A percentile compares a stretch with the other conserved stretches of the same genome.
Evolutionary conservation across 176 grass and related monocot species (phyloP).

Genomic region (Leersia perrieri): DNA sequence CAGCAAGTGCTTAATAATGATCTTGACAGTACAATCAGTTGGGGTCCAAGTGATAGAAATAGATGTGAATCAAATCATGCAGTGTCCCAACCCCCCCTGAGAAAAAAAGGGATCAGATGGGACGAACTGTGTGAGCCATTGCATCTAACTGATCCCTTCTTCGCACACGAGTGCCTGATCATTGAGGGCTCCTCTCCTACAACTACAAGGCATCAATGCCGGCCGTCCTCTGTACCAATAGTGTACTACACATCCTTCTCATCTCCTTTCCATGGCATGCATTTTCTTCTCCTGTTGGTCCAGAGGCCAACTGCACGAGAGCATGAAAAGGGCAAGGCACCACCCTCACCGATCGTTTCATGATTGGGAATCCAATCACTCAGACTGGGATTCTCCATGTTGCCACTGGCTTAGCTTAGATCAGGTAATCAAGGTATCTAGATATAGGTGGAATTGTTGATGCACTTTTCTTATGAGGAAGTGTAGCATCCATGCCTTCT

Average conservation of each 20-base stretch:
- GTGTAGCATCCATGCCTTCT: neutral
- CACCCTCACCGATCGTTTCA: neutral
- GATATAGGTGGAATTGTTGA: neutral
- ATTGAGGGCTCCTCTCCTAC: constrained; percentile 44
- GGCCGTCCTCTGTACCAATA: neutral
- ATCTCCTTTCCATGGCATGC: neutral
- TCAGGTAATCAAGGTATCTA: neutral
- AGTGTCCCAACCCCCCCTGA: neutral
- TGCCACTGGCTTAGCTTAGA: neutral
- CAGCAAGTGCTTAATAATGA: neutral
- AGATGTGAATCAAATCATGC: neutral
- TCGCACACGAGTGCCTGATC: constrained; percentile 42
- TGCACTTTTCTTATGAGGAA: neutral
- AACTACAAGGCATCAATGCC: constrained; percentile 1
- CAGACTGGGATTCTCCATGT: neutral
- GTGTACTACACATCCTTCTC: neutral
- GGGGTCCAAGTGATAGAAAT: neutral
- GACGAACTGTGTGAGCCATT: constrained; percentile 4
- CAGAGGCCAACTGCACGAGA: neutral
- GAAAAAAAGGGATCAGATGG: neutral
- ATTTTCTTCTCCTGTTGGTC: neutral
- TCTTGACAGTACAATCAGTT: neutral
- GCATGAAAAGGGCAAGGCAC: constrained; percentile 27
- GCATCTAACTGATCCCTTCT: neutral
- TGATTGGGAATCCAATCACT: neutral